These are phyloP conservation scores for Ilyonectria mors-panacis DNA, from an alignment of 2,329 filamentous ascomycete species.

Conservation along the genomic window DNA sequence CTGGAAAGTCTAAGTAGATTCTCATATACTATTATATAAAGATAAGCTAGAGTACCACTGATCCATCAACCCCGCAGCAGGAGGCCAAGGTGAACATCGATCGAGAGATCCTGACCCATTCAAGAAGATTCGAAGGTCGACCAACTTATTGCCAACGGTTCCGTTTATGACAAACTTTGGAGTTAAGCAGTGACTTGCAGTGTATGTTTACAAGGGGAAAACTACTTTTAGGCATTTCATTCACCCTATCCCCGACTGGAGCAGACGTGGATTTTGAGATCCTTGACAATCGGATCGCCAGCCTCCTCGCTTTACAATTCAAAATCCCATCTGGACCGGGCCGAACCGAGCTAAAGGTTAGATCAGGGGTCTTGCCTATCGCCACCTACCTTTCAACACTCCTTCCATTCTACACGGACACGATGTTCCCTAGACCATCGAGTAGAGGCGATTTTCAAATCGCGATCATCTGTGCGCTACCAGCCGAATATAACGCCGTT, in stretches of 20 bases:
- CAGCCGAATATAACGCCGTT: constrained; percentile 6
- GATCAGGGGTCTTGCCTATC: background rate
- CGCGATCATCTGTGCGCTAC: constrained; percentile 39
- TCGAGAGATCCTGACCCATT: background rate
- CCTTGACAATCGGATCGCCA: background rate
- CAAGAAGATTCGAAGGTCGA: background rate
- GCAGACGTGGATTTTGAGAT: background rate
- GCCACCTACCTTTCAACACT: background rate
- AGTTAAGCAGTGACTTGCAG: background rate
- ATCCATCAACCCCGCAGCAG: background rate
- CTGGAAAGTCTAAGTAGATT: constrained; percentile 31
- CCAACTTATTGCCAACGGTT: background rate
- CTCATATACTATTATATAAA: constrained; percentile 51
- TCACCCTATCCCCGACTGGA: background rate
- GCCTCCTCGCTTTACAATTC: background rate
- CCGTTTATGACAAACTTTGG: background rate
- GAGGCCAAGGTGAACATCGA: background rate
- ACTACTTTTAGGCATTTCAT: background rate
- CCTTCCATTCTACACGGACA: background rate
- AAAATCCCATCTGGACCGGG: background rate
- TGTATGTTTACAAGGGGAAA: background rate
- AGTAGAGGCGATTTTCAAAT: constrained; percentile 24
- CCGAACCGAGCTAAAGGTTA: background rate
- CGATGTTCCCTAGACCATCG: background rate
- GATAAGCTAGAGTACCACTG: constrained; percentile 56